Conservation (phyloP, 2,329 filamentous ascomycete species). For the Colletotrichum eremochloae region DNA sequence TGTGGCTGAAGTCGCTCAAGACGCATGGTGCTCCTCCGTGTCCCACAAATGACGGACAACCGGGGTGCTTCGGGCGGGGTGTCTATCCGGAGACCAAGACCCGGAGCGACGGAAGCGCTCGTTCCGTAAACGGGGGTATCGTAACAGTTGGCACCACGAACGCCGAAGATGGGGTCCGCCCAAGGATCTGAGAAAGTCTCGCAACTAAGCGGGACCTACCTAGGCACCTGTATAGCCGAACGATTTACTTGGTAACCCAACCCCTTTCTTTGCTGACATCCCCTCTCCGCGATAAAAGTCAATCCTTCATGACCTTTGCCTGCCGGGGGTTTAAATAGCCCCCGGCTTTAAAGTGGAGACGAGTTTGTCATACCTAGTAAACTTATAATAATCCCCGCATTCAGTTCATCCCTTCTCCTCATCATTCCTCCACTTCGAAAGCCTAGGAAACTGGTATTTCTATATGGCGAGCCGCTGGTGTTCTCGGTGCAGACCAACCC, state of each 20-base stretch:
- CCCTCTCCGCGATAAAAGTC: neutral
- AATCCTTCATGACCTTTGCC: slow-evolving; percentile 22
- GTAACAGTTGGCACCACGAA: neutral
- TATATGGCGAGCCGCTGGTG: neutral
- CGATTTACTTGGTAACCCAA: neutral
- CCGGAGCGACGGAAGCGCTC: slow-evolving; percentile 5
- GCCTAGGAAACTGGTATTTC: neutral
- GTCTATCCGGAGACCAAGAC: slow-evolving; percentile 4
- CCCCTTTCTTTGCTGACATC: neutral
- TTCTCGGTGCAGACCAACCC: slow-evolving; percentile 27
- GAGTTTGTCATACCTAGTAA: neutral
- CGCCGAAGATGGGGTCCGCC: neutral
- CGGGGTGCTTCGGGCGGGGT: slow-evolving; percentile 8
- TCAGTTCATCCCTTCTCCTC: slow-evolving; percentile 32
- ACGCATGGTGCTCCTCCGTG: slow-evolving; percentile 15
- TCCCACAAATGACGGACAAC: slow-evolving; percentile 13
- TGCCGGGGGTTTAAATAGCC: slow-evolving; percentile 34
- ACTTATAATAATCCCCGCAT: slow-evolving; percentile 24
- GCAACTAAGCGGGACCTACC: neutral
- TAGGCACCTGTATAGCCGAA: neutral
- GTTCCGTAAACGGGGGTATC: neutral
- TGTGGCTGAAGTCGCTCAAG: slow-evolving; percentile 24
- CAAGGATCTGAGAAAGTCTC: neutral
- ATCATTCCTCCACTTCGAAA: slow-evolving; percentile 3
- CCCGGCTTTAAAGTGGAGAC: slow-evolving; percentile 40